Base-by-base conservation (phyloP, 2,329 filamentous ascomycete species). In the Exophiala lecanii-corni region DNA sequence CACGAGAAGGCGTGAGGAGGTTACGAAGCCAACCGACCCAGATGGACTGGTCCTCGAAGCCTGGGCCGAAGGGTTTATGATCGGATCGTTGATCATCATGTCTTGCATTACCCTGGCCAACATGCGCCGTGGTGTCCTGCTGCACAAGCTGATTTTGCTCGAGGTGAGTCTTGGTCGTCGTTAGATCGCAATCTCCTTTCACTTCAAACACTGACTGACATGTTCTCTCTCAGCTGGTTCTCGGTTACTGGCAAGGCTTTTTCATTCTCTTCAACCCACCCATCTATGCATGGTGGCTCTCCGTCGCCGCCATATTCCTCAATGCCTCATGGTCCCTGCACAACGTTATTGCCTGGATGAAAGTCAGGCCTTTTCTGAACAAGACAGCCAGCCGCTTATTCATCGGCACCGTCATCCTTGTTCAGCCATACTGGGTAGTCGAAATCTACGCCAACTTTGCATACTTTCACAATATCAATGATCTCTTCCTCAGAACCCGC, bases 311-410 rank as follows among this genome's bases (percentile, higher is more conserved):
- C 5, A 71, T 79, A 2, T 67, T 72, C 26, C 69, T 80, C 35
- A 77, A 78, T 50, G 63, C 66, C 7, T 77, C 73, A 3, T 79
- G 75, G 73, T 71, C 64, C 9, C 60, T 81, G 10, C 77, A 81
- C 58, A 81, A 80, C 49, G 67, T 79, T 49, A 74, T 81, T 45
- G 70, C 76, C 0, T 80, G 76, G 76, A 71, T 81, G 56, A 79
- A 79, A 59, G 74, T 72, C 43, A 74, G 70, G 44, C 76, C 76
- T 0, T 77, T 78, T 50, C 61, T 78, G 2, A 62, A 62, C 5
- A 63, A 57, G 40, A 60, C 64, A 5, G 67, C 65, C 41, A 76
- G 68, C 49, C 51, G 61, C 2, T 52, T 77, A 18, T 80, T 77
- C 54, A 77, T 80, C 38, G 65, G 66, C 33, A 77, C 70, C 1